Evolutionary conservation across 495 filamentous ascomycete genomes (phyloP).

Genomic region (Massariosphaeria phaeospora): DNA sequence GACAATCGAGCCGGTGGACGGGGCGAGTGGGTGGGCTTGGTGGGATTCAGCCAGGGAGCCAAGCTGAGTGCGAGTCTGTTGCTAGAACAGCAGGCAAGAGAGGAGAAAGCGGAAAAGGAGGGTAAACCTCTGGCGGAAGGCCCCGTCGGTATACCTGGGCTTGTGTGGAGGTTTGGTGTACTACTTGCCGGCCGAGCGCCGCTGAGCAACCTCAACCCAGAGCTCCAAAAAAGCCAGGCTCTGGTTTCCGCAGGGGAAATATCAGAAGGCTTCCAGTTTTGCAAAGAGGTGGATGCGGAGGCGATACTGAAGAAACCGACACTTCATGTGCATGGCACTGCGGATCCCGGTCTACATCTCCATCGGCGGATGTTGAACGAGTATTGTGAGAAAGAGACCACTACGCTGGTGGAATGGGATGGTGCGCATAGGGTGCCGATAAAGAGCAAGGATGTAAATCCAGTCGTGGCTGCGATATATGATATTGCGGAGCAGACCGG

Average conservation of each 20-base stretch:
- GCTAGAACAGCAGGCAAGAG: conserved; percentile 39
- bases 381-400: conserved; percentile 47
- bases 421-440: conserved; percentile 57
- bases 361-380: conserved; percentile 49
- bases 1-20: conserved; percentile 44
- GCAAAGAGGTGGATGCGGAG: conserved; percentile 33
- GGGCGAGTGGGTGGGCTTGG: conserved; percentile 53
- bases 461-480: conserved; percentile 46
- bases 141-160: conserved; percentile 22
- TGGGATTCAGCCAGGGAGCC: conserved; percentile 57
- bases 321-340: conserved; percentile 59
- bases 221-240: conserved; percentile 27
- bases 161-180: conserved; percentile 43
- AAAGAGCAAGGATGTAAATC: conserved; percentile 51
- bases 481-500: conserved; percentile 43
- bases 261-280: conserved; percentile 39
- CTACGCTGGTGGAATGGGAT: conserved; percentile 56
- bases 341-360: conserved; percentile 50
- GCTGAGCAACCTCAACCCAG: conserved; percentile 43
- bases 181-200: conserved; percentile 55
- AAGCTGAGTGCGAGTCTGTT: conserved; percentile 52
- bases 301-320: conserved; percentile 49
- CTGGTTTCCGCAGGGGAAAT: conserved; percentile 37
- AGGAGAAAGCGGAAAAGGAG: conserved; percentile 26
- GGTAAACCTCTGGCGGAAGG: conserved; percentile 19